phyloP scores from a whole-genome alignment of 306 rosid genomes.

The Medicago ruthenica region DNA sequence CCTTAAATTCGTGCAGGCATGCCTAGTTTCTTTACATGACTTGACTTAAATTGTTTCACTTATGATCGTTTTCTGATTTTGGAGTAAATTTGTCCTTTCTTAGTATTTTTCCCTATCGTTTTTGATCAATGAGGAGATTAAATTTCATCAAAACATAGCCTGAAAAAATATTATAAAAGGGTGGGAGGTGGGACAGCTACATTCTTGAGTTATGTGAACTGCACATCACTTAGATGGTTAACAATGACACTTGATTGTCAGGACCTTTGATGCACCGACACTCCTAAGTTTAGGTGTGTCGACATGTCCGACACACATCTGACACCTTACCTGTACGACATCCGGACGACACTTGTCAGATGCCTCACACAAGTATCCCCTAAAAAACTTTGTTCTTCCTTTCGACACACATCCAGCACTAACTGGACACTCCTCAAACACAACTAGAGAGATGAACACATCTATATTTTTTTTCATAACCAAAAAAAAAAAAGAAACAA shows the following conservation, averaged over 20 bases:
- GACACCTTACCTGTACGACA: neutral
- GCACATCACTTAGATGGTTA: slow-evolving; percentile 21
- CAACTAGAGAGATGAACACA: neutral
- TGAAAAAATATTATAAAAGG: neutral
- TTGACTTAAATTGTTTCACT: neutral
- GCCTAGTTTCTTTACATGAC: no score
- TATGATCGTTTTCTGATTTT: neutral
- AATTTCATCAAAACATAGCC: neutral
- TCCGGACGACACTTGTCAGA: neutral
- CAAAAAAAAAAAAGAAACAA: neutral
- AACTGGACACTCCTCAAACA: neutral
- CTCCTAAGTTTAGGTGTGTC: neutral
- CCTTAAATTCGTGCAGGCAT: no score
- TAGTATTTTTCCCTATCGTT: slow-evolving; percentile 1
- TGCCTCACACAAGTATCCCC: neutral
- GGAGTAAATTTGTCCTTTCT: slow-evolving; percentile 7
- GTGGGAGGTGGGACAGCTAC: slow-evolving; percentile 21
- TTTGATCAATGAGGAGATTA: neutral
- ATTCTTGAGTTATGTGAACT: slow-evolving; percentile 15
- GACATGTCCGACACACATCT: neutral
- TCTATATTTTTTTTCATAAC: neutral
- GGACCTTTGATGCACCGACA: neutral
- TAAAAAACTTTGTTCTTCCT: neutral
- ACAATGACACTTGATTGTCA: slow-evolving; percentile 2
- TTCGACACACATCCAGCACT: neutral